phyloP scores from a whole-genome alignment of 2,329 filamentous ascomycete genomes.

The Albifimbria verrucaria region DNA sequence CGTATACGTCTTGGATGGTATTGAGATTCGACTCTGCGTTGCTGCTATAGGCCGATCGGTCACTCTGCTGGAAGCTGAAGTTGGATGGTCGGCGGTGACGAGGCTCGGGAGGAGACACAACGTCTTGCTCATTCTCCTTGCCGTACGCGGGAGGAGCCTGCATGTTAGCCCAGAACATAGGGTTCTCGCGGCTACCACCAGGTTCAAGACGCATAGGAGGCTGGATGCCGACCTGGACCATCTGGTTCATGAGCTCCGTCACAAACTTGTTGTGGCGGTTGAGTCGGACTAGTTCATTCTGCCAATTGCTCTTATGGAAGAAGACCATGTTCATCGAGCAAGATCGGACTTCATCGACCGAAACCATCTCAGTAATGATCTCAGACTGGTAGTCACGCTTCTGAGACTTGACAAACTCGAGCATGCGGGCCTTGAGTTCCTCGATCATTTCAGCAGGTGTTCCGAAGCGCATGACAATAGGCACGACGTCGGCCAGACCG shows the following conservation, averaged over 20 bases:
- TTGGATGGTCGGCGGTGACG: slow-evolving; percentile 10
- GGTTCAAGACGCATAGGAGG: slow-evolving; percentile 62
- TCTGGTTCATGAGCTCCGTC: slow-evolving; percentile 82
- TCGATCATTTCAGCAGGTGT: slow-evolving; percentile 83
- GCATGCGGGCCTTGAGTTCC: slow-evolving; percentile 71
- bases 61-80: slow-evolving; percentile 12
- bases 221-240: slow-evolving; percentile 81
- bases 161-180: slow-evolving; percentile 51
- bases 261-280: slow-evolving; percentile 93
- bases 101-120: slow-evolving; percentile 6
- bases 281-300: slow-evolving; percentile 88
- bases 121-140: slow-evolving; percentile 18
- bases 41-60: slow-evolving; percentile 16
- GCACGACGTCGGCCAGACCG: slow-evolving; percentile 80
- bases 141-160: slow-evolving; percentile 32
- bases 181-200: slow-evolving; percentile 66
- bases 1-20: slow-evolving; percentile 45
- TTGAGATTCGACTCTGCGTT: slow-evolving; percentile 27
- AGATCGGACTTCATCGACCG: slow-evolving; percentile 77
- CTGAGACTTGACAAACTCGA: slow-evolving; percentile 79
- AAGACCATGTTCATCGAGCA: slow-evolving; percentile 90
- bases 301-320: slow-evolving; percentile 97
- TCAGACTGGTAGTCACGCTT: slow-evolving; percentile 87
- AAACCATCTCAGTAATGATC: slow-evolving; percentile 79
- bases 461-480: slow-evolving; percentile 82